These are phyloP conservation scores for Aspergillus floridensis DNA, from an alignment of 2,329 filamentous ascomycete species.

Conservation along the genomic window DNA sequence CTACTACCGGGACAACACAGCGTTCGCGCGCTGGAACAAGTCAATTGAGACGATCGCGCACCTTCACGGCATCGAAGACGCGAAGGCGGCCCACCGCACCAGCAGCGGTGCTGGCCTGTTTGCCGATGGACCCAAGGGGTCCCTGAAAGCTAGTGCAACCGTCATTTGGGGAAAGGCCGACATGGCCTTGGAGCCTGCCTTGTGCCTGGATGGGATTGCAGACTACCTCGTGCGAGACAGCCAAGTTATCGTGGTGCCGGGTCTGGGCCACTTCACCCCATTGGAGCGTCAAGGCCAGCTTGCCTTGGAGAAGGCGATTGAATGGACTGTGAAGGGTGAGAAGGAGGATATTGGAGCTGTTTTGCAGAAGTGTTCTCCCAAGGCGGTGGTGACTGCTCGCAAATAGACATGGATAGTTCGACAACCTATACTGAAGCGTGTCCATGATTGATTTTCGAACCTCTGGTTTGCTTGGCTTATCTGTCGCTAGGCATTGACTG, in stretches of 20 bases:
- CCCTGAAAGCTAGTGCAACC: constrained; percentile 52
- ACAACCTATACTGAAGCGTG: neutral
- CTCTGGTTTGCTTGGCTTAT: neutral
- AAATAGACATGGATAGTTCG: constrained; percentile 25
- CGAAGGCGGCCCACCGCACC: constrained; percentile 28
- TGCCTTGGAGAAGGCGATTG: constrained; percentile 42
- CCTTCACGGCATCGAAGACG: constrained; percentile 45
- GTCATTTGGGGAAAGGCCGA: constrained; percentile 56
- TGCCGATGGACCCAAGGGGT: constrained; percentile 44
- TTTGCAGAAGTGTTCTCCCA: constrained; percentile 33
- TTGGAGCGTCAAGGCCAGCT: constrained; percentile 46
- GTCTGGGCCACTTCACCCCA: constrained; percentile 55
- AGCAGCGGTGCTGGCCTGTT: constrained; percentile 45
- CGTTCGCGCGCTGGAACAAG: constrained; percentile 50
- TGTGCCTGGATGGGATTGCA: constrained; percentile 53
- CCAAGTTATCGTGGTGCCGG: constrained; percentile 50
- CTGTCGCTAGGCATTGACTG: neutral
- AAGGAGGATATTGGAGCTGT: constrained; percentile 33
- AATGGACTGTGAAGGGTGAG: constrained; percentile 41
- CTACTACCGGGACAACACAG: constrained; percentile 55
- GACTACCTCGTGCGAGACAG: constrained; percentile 52
- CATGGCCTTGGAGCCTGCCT: constrained; percentile 48
- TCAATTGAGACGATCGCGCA: constrained; percentile 50
- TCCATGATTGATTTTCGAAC: neutral
- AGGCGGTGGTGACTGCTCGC: constrained; percentile 30